These are phyloP conservation scores for Phalaenopsis hybrid DNA, from an alignment of 116 monocot species.

Conservation along the genomic window DNA sequence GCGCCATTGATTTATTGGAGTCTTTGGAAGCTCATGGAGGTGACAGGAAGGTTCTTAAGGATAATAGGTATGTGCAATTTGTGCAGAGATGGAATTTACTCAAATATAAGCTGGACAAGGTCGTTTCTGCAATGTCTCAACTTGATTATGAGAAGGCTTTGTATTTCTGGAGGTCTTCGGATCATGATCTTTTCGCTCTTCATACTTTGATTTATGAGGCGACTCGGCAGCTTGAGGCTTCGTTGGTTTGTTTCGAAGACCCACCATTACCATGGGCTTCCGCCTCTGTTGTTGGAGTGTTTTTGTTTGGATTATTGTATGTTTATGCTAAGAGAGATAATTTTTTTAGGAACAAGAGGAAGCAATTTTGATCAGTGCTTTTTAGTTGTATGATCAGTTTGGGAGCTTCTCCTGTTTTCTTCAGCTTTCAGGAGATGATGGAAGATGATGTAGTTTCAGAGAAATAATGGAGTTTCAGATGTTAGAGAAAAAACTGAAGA, in stretches of 20 bases:
- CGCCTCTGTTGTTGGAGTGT: constrained; percentile 38
- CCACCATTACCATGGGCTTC: constrained; percentile 87
- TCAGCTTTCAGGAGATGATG: neutral
- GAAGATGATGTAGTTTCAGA: neutral
- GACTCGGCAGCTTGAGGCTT: constrained; percentile 80
- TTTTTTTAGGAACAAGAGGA: constrained; percentile 74
- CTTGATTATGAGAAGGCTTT: constrained; percentile 79
- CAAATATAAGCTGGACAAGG: constrained; percentile 78
- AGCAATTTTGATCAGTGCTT: constrained; percentile 49
- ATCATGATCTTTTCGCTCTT: constrained; percentile 77
- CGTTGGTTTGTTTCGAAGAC: constrained; percentile 80
- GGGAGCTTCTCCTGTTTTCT: neutral
- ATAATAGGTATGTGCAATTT: constrained; percentile 58
- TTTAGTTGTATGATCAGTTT: neutral
- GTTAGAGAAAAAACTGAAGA: neutral
- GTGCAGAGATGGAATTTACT: constrained; percentile 87
- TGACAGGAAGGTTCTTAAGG: constrained; percentile 62
- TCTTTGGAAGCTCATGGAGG: constrained; percentile 78
- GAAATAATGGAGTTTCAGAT: neutral
- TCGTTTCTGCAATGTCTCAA: constrained; percentile 69
- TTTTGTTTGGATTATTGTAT: constrained; percentile 70
- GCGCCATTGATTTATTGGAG: constrained; percentile 50
- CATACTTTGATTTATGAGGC: constrained; percentile 70
- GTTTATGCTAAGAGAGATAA: constrained; percentile 64
- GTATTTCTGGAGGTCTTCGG: constrained; percentile 69